Base-by-base conservation (phyloP, 2,329 filamentous ascomycete genomes). In the Coleophoma crateriformis region DNA sequence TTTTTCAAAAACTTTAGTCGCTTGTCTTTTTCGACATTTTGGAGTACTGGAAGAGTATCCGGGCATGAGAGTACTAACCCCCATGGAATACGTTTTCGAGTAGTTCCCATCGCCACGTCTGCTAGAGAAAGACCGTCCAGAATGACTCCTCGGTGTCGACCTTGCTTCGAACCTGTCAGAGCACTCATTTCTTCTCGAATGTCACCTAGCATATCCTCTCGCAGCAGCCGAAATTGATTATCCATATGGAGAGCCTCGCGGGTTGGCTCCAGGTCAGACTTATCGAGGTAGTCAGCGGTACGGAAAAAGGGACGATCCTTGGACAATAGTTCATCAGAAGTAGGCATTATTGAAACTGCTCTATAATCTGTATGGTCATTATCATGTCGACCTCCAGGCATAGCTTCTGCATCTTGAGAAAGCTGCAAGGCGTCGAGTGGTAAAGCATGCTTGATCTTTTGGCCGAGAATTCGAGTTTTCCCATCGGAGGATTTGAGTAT, bases 171-270 rank as follows among this genome's bases (percentile, higher is more conserved):
- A 0, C 74, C 75, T 11, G 63, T 68, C 0, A 76, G 71, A 4
- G 73, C 66, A 27, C 80, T 73, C 0, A 85, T 62, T 44, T 86
- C 84, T 8, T 82, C 78, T 1, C 81, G 75, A 2, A 90, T 68
- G 53, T 86, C 84, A 0, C 72, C 78, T 0, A 90, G 66, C 74
- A 89, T 83, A 53, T 90, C 86, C 56, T 90, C 85, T 3, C 87
- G 71, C 0, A 88, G 68, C 0, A 90, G 72, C 0, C 87, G 82
- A 54, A 87, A 91, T 46, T 88, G 82, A 58, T 85, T 87, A 58
- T 88, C 86, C 0, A 87, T 64, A 60, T 89, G 82, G 0, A 68
- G 64, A 12, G 59, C 33, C 1, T 68, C 50, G 3, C 13, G 12
- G 10, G 17, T n/a, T 44, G 41, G 27, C 15, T 19, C 20, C 15